A percentile compares a stretch with the other conserved stretches of the same genome.
These are phyloP conservation scores for Cryptococcus amylolentus DNA, from an alignment of 1,284 basidiomycete genomes.

Conservation along the genomic window DNA sequence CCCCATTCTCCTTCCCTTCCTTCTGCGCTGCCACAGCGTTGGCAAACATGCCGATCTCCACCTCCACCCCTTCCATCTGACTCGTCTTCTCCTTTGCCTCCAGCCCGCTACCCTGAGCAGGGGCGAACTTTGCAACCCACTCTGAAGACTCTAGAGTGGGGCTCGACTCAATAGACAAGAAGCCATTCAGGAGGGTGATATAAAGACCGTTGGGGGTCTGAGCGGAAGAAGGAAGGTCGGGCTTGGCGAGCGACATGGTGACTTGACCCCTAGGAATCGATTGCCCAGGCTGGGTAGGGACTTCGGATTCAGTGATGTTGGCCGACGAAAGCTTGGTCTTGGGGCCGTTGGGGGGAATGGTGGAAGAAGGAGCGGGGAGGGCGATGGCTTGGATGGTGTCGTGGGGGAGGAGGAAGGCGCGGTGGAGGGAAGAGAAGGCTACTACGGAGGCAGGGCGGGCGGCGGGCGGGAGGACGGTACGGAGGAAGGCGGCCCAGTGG, in stretches of 20 bases:
- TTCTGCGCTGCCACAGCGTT: constrained; percentile 52
- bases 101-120: constrained; percentile 50
- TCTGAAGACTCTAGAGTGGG: constrained; percentile 31
- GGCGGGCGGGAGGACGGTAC: constrained; percentile 43
- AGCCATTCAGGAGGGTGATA: constrained; percentile 37
- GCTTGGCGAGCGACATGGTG: constrained; percentile 33
- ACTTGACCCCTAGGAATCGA: constrained; percentile 39
- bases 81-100: constrained; percentile 52
- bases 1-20: constrained; percentile 19
- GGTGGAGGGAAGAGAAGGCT: constrained; percentile 64
- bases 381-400: constrained; percentile 62
- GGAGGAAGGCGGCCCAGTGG: constrained; percentile 39
- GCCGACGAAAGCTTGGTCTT: constrained; percentile 19
- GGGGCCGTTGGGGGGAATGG: constrained; percentile 58
- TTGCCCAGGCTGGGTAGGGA: constrained; percentile 29
- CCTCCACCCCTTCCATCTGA: constrained; percentile 58
- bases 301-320: constrained; percentile 13
- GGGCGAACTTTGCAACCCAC: constrained; percentile 60
- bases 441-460: constrained; percentile 55
- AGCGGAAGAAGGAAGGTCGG: constrained; percentile 25
- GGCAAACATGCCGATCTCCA: constrained; percentile 63
- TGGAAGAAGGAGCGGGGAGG: constrained; percentile 56
- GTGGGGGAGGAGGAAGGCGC: constrained; percentile 68
- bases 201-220: constrained; percentile 23
- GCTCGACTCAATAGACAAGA: constrained; percentile 59